Evolutionary conservation across 805 yeast species (phyloP).

Genomic region (Sugiyamaella chiloensis): DNA sequence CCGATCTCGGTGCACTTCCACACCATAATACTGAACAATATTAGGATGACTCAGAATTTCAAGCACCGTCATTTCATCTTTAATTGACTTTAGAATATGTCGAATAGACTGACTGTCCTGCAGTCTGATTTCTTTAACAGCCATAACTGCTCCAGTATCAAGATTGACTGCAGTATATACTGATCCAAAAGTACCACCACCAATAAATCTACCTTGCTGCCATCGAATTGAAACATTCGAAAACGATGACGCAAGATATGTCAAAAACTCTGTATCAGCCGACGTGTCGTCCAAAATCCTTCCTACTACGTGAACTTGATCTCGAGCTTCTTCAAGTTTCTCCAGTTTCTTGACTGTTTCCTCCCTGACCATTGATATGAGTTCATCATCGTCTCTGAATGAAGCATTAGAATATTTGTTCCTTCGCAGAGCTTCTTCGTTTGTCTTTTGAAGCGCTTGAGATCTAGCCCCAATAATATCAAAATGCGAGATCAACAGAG

Average conservation of each 20-base stretch:
- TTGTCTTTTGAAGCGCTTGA: slow-evolving; percentile 52
- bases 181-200: slow-evolving; percentile 94
- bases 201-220: slow-evolving; percentile 93
- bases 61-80: slow-evolving; percentile 93
- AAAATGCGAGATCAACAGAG: slow-evolving; percentile 88
- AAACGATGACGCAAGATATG: slow-evolving; percentile 82
- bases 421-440: slow-evolving; percentile 34
- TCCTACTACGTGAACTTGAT: slow-evolving; percentile 59
- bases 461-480: slow-evolving; percentile 98
- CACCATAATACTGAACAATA: slow-evolving; percentile 94
- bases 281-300: slow-evolving; percentile 85
- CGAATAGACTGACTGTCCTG: slow-evolving; percentile 84
- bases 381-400: slow-evolving; percentile 52
- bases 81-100: slow-evolving; percentile 80
- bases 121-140: slow-evolving; percentile 91
- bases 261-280: slow-evolving; percentile 80
- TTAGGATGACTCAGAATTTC: slow-evolving; percentile 96
- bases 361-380: slow-evolving; percentile 56
- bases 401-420: slow-evolving; percentile 39
- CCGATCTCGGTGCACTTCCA: slow-evolving; percentile 92
- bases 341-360: slow-evolving; percentile 65
- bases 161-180: slow-evolving; percentile 89
- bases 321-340: slow-evolving; percentile 58
- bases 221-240: slow-evolving; percentile 90
- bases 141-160: slow-evolving; percentile 94